Base-by-base conservation (phyloP, 495 filamentous ascomycete genomes). In the Cairneyella variabilis region DNA sequence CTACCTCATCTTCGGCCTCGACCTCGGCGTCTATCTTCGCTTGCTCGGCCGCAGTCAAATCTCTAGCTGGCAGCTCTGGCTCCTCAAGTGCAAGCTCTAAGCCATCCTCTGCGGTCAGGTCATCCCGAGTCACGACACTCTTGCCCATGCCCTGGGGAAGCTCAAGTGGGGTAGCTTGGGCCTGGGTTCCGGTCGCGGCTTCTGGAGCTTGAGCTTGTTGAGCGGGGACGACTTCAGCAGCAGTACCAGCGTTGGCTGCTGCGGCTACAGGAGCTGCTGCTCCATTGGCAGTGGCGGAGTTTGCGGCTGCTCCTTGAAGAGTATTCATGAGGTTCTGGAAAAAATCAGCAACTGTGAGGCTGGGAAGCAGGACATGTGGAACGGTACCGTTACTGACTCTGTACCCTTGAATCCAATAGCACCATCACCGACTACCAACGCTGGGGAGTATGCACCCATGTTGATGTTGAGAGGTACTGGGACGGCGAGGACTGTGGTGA, bases 401-500 rank as follows among this genome's bases (percentile, higher is more conserved):
- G 51, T 66, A 23, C 65, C 66, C 30, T 62, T 64, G 60, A 81
- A 78, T 12, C 73, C 72, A 51, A 81, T 79, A 40, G 71, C 75
- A 61, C 77, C 76, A 69, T 81, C 76, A 71, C 77, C 76, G 60
- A 81, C 77, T 60, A 81, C 77, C 63, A 81, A 51, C 25, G 77
- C 77, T 18, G 76, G 77, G 4, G 76, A 79, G 60, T 78, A 81
- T n/a, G 77, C 76, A 25, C 76, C 77, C 32, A 81, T 67, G 68
- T 81, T 81, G 71, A 81, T 81, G 66, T 81, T 81, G 3, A 81
- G 66, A 11, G 76, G 77, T 3, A 78, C 66, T 12, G 76, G 77
- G 50, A 68, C 62, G 51, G 71, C 61, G 32, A 55, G 36, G 21
- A 61, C 53, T 11, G 65, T 34, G 9, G 55, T 54, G 2, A 53